These are phyloP conservation scores for Colletotrichum sp. DNA, from an alignment of 2,329 filamentous ascomycete genomes.

Conservation along the genomic window DNA sequence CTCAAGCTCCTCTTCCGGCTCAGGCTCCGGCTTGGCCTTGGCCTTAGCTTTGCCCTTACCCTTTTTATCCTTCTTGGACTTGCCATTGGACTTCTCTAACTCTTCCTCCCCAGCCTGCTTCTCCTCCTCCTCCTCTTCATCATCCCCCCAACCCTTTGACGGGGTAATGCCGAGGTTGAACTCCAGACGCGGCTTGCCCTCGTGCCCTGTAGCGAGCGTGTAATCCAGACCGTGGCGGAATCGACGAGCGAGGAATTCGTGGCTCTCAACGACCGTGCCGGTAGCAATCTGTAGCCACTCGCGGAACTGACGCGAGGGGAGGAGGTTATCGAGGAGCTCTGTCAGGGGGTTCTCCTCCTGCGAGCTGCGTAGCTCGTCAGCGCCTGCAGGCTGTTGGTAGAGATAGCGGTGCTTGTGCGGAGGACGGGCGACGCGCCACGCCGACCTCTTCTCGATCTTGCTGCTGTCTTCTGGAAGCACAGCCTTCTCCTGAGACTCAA, in stretches of 20 bases:
- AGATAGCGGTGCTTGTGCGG: conserved; percentile 96
- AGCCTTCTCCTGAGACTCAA: conserved; percentile 68
- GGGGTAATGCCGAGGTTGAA: conserved; percentile 89
- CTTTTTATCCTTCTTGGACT: conserved; percentile 33
- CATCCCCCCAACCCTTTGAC: conserved; percentile 81
- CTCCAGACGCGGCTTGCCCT: conserved; percentile 79
- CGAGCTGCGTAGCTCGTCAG: conserved; percentile 37
- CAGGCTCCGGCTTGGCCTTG: conserved; percentile 28
- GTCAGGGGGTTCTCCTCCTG: conserved; percentile 65
- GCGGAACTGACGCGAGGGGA: conserved; percentile 85
- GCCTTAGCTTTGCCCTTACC: conserved; percentile 33
- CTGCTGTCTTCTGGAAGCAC: conserved; percentile 49
- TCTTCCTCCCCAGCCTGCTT: conserved; percentile 53
- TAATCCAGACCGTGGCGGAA: conserved; percentile 92
- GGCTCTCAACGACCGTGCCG: conserved; percentile 72
- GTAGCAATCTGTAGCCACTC: conserved; percentile 90
- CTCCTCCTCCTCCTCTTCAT: conserved; percentile 63
- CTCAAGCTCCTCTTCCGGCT: conserved; percentile 29
- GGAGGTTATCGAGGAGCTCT: conserved; percentile 79
- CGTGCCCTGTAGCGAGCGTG: conserved; percentile 87
- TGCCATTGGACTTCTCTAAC: conserved; percentile 34
- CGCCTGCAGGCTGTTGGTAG: conserved; percentile 68
- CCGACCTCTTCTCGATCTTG: conserved; percentile 62
- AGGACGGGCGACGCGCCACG: conserved; percentile 81
- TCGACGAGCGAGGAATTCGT: conserved; percentile 81